Base-by-base conservation (phyloP, 768 basidiomycete genomes). In the Leccinum broughii region DNA sequence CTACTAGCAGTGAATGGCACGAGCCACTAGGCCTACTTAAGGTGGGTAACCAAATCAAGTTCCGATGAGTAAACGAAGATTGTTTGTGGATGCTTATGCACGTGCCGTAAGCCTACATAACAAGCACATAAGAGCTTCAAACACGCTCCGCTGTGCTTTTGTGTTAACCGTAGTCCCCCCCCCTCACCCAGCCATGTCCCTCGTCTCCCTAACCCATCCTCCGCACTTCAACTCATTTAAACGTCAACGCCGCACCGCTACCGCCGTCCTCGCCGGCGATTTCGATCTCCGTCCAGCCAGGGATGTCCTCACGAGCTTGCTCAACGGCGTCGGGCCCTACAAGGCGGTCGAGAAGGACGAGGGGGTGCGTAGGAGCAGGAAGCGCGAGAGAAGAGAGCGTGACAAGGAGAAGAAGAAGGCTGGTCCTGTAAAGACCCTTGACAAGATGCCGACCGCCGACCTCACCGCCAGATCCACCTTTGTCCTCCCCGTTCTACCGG, bases 221-320 rank as follows among this genome's bases (percentile, higher is more conserved):
- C 60, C 56, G 34, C 26, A 55, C 3, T 30, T 66, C 52, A 70
- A 62, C 49, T 64, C 71, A 10, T 55, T 68, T 62, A 81, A 79
- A 60, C 75, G 76, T 30, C 72, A 68, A 3, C 78, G 81, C 22
- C 87, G 91, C 60, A 87, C 83, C 52, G 91, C 91, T 49, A 93
- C 91, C 8, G 71, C 85, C 9, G 87, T 92, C 46, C 83, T 92
- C 75, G 85, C 89, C 0, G 91, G 91, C 65, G 77, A 80, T 70
- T 91, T 90, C 72, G 91, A 92, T 77, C 71, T 80, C 6, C 81
- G 81, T 20, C 85, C 87, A 0, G 69, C 80, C 39, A 83, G 91
- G 70, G 90, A 92, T 75, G 89, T 88, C 63, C 80, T 93, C 64
- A 92, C 91, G 14, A 89, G 87, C 73, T 73, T 92, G 54, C 77